Base-by-base conservation (phyloP, 139 green algal species). In the Tetradesmus lagerheimii region DNA sequence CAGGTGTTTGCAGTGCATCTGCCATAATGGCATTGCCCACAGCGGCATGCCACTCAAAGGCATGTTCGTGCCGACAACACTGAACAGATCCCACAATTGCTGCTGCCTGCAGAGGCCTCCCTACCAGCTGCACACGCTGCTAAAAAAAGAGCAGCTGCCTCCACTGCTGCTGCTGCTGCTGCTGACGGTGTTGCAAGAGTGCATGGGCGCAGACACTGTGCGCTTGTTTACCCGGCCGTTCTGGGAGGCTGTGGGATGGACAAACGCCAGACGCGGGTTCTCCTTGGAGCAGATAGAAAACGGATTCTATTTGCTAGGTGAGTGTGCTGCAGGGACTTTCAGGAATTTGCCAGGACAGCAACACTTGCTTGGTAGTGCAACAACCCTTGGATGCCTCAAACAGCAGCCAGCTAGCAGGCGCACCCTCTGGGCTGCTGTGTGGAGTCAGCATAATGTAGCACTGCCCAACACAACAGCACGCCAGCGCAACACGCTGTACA, bases 141-240 rank as follows among this genome's bases (percentile, higher is more conserved):
- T 80, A 1, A 43, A 29, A 12, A 27, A 34, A 3, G 5, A 80
- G 18, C 75, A 80, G 75, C 75, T 80, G 75, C 75, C 75, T 34
- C 75, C 75, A 27, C 75, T 80, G 75, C 75, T 80, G 75, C 34
- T 80, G 75, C 25, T 80, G 75, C 34, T 45, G 75, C 75, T 80
- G 75, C 16, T 80, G 35, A 29, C 34, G 18, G 34, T 80, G 34
- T 34, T 80, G 34, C 34, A 34, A 3, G 34, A 80, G 12, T 43
- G 18, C 34, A 80, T 27, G 16, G 75, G 75, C 34, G 75, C 18
- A 20, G 34, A 80, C 75, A 35, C 25, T 29, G 18, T 80, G 16
- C 34, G 75, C 34, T 29, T 80, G 75, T 80, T 76, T 12, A 14
- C 29, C 23, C 29, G 29, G 27, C 66, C 66, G 16, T 64, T 64